Conservation (phyloP, 768 basidiomycete species). For the Auriscalpium microsporum region DNA sequence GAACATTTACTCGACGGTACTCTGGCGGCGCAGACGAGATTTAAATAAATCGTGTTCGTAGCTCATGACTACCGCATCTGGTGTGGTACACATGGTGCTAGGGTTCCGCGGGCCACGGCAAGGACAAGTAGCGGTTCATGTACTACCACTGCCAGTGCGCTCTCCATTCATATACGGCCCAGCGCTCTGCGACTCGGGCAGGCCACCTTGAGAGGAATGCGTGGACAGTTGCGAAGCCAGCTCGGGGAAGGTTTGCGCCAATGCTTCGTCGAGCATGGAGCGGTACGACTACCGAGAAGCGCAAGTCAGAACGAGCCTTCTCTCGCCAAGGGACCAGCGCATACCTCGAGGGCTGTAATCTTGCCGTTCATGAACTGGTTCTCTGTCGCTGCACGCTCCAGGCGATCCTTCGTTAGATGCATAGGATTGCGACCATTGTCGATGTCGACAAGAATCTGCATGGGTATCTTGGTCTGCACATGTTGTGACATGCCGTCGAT, state of each 20-base stretch:
- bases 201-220: not conserved
- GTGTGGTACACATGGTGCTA: no score
- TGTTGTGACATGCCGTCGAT: constrained; percentile 64
- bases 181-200: no score
- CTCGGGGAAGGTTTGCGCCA: constrained; percentile 67
- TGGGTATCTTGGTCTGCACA: constrained; percentile 56
- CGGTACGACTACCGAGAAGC: constrained; percentile 53
- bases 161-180: no score
- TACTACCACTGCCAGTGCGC: no score
- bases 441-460: constrained; percentile 70
- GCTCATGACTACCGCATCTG: no score
- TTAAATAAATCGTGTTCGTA: no score
- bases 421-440: constrained; percentile 76
- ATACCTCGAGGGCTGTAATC: constrained; percentile 66
- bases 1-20: no score
- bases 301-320: not conserved
- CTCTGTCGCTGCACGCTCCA: constrained; percentile 80
- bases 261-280: constrained; percentile 55
- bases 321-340: constrained; percentile 14
- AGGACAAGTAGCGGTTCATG: no score
- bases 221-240: constrained; percentile 24
- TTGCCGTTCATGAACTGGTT: constrained; percentile 92
- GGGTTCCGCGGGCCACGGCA: no score
- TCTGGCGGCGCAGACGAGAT: no score
- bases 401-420: constrained; percentile 69